Evolutionary conservation across 805 yeast genomes (phyloP).

Genomic region (Starmerella lactis-condensi): DNA sequence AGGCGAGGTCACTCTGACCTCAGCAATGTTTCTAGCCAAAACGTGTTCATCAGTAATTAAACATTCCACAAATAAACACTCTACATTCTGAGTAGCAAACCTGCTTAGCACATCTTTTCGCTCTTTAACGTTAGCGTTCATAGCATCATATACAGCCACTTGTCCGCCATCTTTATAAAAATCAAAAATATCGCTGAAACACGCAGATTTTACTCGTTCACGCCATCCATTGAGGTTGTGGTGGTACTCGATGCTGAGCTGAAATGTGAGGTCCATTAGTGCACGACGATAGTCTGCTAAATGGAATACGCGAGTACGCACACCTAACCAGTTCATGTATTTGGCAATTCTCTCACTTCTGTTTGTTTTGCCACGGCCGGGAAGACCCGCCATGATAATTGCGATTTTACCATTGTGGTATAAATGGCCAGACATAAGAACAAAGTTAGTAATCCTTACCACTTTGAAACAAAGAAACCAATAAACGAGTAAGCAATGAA

Average conservation of each 20-base stretch:
- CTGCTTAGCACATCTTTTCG: conserved; percentile 34
- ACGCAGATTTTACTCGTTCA: conserved; percentile 38
- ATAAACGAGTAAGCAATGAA: no score
- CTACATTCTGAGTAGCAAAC: conserved; percentile 43
- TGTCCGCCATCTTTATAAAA: conserved; percentile 70
- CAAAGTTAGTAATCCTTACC: no score
- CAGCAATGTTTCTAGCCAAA: conserved; percentile 56
- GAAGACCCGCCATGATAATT: conserved; percentile 75
- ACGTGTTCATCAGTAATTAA: conserved; percentile 55
- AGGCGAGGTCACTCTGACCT: conserved; percentile 64
- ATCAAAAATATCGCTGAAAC: conserved; percentile 46
- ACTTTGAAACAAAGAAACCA: no score
- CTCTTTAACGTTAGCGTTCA: conserved; percentile 59
- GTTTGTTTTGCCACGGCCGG: conserved; percentile 92
- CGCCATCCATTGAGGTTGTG: conserved; percentile 36
- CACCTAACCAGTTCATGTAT: conserved; percentile 91
- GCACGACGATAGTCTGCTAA: conserved; percentile 75
- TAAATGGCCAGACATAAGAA: conserved; percentile 77
- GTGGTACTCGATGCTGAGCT: conserved; percentile 53
- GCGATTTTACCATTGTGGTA: conserved; percentile 92
- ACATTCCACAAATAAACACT: conserved; percentile 74
- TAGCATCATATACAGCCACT: conserved; percentile 90
- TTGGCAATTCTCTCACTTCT: conserved; percentile 80
- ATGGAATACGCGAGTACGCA: conserved; percentile 77
- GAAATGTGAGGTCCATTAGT: conserved; percentile 26